phyloP scores from a whole-genome alignment of 495 filamentous ascomycete genomes.

The Venustampulla echinocandica region DNA sequence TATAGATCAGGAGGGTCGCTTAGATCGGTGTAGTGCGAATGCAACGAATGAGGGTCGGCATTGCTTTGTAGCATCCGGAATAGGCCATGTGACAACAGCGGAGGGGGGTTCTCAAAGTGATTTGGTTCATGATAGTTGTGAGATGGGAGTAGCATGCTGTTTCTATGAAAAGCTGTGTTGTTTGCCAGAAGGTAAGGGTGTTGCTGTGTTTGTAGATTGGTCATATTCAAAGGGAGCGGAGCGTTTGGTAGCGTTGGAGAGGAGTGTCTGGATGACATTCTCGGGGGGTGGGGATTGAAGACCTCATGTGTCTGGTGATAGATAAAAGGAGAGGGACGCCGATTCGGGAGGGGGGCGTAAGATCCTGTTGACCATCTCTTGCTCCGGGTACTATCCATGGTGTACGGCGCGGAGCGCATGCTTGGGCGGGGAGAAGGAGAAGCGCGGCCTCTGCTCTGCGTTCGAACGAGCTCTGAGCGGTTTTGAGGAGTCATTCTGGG shows the following conservation, averaged over 20 bases:
- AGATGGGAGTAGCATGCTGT: slow-evolving; percentile 25
- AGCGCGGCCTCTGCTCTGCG: slow-evolving; percentile 50
- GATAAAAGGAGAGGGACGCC: slow-evolving; percentile 46
- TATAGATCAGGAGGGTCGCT: slow-evolving; percentile 66
- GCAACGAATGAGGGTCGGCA: slow-evolving; percentile 51
- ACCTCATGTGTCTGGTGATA: slow-evolving; percentile 42
- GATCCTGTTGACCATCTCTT: slow-evolving; percentile 69
- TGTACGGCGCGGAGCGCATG: slow-evolving; percentile 56
- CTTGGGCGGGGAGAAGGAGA: slow-evolving; percentile 58
- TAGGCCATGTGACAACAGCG: slow-evolving; percentile 52
- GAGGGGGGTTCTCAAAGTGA: slow-evolving; percentile 43
- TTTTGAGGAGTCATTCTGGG: slow-evolving; percentile 49
- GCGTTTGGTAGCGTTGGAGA: slow-evolving; percentile 47
- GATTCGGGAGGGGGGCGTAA: slow-evolving; percentile 37
- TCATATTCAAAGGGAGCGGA: slow-evolving; percentile 42
- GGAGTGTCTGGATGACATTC: slow-evolving; percentile 39
- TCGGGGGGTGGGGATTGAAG: slow-evolving; percentile 34
- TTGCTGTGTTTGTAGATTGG: slow-evolving; percentile 44
- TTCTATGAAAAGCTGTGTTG: slow-evolving; percentile 38
- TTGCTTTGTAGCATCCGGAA: slow-evolving; percentile 64
- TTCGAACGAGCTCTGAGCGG: slow-evolving; percentile 45
- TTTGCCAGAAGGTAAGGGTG: slow-evolving; percentile 43
- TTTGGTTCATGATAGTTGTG: slow-evolving; percentile 26
- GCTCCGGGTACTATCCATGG: slow-evolving; percentile 47
- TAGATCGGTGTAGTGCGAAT: slow-evolving; percentile 54